These are phyloP conservation scores for Trifolium pratense DNA, from an alignment of 306 rosid species.

Conservation along the genomic window DNA sequence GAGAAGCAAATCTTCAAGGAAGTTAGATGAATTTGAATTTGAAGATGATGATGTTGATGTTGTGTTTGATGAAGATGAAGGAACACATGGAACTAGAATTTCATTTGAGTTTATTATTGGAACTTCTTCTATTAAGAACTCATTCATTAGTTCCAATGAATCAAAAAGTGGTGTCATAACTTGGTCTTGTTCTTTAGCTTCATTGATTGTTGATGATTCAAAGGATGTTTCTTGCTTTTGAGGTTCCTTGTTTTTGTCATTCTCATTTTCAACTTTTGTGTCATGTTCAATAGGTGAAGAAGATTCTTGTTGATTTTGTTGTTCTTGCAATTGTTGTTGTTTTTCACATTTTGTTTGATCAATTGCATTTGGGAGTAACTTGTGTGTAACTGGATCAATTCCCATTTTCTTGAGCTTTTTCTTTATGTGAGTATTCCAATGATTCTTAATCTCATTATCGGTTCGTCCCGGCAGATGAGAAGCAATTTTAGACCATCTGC, in stretches of 20 bases:
- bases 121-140: constrained; percentile 69
- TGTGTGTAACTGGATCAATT: constrained; percentile 78
- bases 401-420: constrained; percentile 80
- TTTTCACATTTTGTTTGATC: constrained; percentile 45
- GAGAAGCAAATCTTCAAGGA: constrained; percentile 59
- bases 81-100: constrained; percentile 45
- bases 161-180: constrained; percentile 45
- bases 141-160: constrained; percentile 51
- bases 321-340: constrained; percentile 26
- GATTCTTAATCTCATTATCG: constrained; percentile 79
- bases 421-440: constrained; percentile 87
- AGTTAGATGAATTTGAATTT: constrained; percentile 49
- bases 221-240: constrained; percentile 48
- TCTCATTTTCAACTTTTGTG: constrained; percentile 22
- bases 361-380: constrained; percentile 45
- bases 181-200: constrained; percentile 47
- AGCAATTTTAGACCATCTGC: constrained; percentile 84
- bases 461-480: constrained; percentile 86
- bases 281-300: constrained; percentile 23
- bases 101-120: constrained; percentile 58
- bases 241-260: constrained; percentile 44
- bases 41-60: constrained; percentile 45
- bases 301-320: constrained; percentile 22
- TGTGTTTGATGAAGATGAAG: constrained; percentile 50
- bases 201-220: constrained; percentile 48